Conservation (phyloP, 2,329 filamentous ascomycete species). For the Ascochyta pisi region DNA sequence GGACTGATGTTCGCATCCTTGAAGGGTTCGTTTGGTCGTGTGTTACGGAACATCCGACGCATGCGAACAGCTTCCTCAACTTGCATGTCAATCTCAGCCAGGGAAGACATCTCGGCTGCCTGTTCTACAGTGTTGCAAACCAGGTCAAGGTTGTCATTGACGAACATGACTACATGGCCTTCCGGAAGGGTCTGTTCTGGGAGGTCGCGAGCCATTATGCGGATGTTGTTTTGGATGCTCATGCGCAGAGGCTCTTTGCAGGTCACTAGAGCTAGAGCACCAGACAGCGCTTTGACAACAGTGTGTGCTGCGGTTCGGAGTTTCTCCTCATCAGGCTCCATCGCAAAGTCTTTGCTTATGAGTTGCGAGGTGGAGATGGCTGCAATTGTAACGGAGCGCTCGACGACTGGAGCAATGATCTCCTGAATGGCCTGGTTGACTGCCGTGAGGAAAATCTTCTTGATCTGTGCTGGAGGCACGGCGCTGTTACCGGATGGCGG, state of each 20-base stretch:
- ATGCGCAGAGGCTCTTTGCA: constrained; percentile 96
- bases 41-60: constrained; percentile 75
- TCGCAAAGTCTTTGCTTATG: constrained; percentile 94
- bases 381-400: constrained; percentile 95
- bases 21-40: constrained; percentile 82
- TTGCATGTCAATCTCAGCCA: constrained; percentile 94
- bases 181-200: constrained; percentile 81
- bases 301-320: constrained; percentile 86
- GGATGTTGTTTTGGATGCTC: constrained; percentile 97
- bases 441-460: constrained; percentile 80
- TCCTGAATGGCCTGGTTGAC: constrained; percentile 91
- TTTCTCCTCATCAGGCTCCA: constrained; percentile 87
- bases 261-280: constrained; percentile 93
- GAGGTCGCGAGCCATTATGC: constrained; percentile 74
- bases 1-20: constrained; percentile 81
- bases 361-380: constrained; percentile 96
- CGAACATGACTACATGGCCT: constrained; percentile 96
- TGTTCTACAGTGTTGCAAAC: constrained; percentile 95
- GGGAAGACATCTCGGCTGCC: constrained; percentile 89
- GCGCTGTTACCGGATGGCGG: constrained; percentile 73
- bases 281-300: constrained; percentile 93
- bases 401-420: constrained; percentile 96
- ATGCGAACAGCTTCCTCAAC: constrained; percentile 81
- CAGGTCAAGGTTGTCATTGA: constrained; percentile 94
- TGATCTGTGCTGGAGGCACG: constrained; percentile 70